Evolutionary conservation across 495 filamentous ascomycete genomes (phyloP).

Genomic region (Annulohypoxylon maeteangense): DNA sequence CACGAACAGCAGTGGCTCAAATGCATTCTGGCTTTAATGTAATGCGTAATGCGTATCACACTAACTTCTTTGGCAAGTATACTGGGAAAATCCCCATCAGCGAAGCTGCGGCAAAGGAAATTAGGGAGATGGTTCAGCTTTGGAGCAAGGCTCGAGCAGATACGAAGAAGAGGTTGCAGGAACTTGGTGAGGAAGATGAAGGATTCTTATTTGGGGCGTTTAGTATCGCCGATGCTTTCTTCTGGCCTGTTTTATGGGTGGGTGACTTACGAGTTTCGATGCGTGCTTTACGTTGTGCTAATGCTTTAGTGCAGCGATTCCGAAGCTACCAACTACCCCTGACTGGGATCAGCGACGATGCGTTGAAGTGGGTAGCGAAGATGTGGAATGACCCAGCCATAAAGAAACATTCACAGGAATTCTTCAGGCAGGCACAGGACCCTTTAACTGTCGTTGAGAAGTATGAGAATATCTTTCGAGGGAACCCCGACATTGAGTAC

Average conservation of each 20-base stretch:
- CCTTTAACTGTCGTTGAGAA: conserved; percentile 51
- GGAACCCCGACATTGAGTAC: conserved; percentile 49
- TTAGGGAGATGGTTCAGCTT: conserved; percentile 48
- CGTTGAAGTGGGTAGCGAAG: conserved; percentile 56
- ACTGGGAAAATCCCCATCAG: conserved; percentile 40
- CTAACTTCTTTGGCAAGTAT: conserved; percentile 59
- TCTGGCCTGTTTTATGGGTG: conserved; percentile 59
- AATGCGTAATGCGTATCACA: conserved; percentile 56
- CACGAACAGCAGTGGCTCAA: conserved; percentile 61
- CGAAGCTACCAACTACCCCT: conserved; percentile 58
- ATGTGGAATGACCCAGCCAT: conserved; percentile 61
- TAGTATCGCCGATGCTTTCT: conserved; percentile 55
- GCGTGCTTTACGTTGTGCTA: neutral
- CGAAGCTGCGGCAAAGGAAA: conserved; percentile 44
- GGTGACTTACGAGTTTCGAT: conserved; percentile 7
- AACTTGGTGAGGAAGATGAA: conserved; percentile 50
- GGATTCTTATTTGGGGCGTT: conserved; percentile 56
- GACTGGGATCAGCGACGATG: conserved; percentile 50
- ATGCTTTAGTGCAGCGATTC: conserved; percentile 51
- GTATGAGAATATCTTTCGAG: conserved; percentile 58
- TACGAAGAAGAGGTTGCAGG: conserved; percentile 42
- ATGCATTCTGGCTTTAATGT: conserved; percentile 66
- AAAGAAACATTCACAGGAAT: conserved; percentile 47
- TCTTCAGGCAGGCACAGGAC: conserved; percentile 53
- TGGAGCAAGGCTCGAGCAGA: conserved; percentile 44